Percentiles rank a stretch among this genome's conserved stretches.
Conservation (phyloP, 306 rosid genomes). For the Purshia tridentata region DNA sequence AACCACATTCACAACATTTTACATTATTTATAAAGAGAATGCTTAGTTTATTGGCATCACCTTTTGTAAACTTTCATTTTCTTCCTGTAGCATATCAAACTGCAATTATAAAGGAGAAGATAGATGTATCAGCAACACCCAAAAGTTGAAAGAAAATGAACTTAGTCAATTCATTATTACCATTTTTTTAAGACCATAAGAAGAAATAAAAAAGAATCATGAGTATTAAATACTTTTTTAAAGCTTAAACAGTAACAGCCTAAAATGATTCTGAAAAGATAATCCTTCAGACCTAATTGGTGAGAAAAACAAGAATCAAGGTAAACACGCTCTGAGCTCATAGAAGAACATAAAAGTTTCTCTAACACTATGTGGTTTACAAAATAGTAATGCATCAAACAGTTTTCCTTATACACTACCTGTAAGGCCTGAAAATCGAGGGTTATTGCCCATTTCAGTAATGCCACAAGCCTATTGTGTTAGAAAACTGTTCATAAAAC, state of each 20-base stretch:
- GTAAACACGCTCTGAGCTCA: not conserved
- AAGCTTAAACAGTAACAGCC: not conserved
- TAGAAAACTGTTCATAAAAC: not conserved
- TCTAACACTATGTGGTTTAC: not conserved
- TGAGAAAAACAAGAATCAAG: not conserved
- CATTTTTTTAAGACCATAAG: not conserved
- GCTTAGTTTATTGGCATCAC: too few species aligned
- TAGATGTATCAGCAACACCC: too few species aligned
- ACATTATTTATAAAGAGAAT: too few species aligned
- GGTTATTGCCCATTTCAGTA: slow-evolving; percentile 66
- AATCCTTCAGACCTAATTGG: not conserved
- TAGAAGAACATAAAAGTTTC: not conserved
- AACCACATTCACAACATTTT: too few species aligned
- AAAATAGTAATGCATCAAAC: not conserved
- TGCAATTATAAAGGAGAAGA: too few species aligned
- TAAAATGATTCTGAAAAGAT: not conserved
- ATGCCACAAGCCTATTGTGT: slow-evolving; percentile 15
- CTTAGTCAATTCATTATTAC: not conserved
- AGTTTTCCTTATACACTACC: slow-evolving; percentile 38
- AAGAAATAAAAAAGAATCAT: not conserved
- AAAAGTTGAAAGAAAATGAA: not conserved
- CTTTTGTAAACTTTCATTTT: too few species aligned
- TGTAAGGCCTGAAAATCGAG: slow-evolving; percentile 74
- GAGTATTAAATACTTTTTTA: not conserved
- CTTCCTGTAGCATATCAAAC: too few species aligned